Evolutionary conservation across 2,329 filamentous ascomycete genomes (phyloP).

Genomic region (Ascochyta viciae-villosae): DNA sequence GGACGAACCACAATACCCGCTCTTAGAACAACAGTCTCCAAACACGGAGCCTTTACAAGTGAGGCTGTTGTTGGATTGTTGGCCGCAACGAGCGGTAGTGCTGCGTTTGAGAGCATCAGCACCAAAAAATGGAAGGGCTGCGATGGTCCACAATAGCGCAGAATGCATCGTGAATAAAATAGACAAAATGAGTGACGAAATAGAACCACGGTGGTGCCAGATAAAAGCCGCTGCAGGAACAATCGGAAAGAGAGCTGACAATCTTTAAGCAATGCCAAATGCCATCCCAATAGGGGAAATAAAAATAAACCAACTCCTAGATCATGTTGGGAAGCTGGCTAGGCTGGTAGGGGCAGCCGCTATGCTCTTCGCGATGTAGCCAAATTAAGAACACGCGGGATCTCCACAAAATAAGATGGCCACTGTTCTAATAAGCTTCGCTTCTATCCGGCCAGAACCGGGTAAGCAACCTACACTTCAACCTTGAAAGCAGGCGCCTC

Average conservation of each 20-base stretch:
- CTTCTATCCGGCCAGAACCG: too few species aligned
- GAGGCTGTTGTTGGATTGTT: conserved; percentile 7
- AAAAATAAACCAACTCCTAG: not conserved
- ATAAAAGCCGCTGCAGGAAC: not conserved
- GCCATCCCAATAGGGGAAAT: conserved; percentile 9
- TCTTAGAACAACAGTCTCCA: conserved; percentile 55
- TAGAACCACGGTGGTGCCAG: not conserved
- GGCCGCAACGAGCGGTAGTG: conserved; percentile 10
- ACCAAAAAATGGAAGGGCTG: conserved; percentile 16
- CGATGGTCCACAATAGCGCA: conserved; percentile 11
- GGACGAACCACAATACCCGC: conserved; percentile 52
- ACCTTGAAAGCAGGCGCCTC: conserved; percentile 2
- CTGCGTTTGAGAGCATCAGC: conserved; percentile 7
- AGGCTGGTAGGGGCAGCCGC: conserved; percentile 4
- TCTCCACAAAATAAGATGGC: conserved; percentile 9
- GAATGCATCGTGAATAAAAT: conserved; percentile 11
- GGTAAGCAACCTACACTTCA: conserved; percentile 1
- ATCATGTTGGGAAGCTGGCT: conserved; percentile 5
- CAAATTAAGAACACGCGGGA: conserved; percentile 5
- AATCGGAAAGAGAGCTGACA: conserved; percentile 1
- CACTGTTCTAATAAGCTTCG: not conserved
- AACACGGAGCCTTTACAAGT: conserved; percentile 54
- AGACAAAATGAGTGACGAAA: conserved; percentile 13
- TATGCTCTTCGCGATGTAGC: conserved; percentile 12
- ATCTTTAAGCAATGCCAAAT: conserved; percentile 5